Evolutionary conservation across 225 moss, liverwort and hornwort genomes (phyloP), one percentile per base, ranked within the genome.

Genomic region (Takakia lepidozioides): DNA sequence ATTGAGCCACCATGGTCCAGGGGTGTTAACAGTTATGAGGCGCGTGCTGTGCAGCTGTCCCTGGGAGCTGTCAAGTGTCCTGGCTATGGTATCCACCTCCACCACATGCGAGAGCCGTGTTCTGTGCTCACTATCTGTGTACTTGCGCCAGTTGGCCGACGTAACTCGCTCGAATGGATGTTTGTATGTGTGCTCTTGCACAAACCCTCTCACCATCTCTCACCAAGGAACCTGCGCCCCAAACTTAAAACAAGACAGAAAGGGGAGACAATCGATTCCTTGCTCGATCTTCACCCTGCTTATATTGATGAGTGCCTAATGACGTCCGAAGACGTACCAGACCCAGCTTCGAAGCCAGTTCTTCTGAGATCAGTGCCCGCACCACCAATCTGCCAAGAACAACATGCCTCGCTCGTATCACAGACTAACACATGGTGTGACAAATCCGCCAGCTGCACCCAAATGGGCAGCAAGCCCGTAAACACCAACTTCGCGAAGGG

Each of bases 101-200:
- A 87, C 37, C 3, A 92, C 87, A 49, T 92, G 92, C 14, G 92
- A 78, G 22, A 92, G 74, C 49, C 84, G 69, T 7, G 84, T 72
- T 27, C 69, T 87, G 48, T 79, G 87, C 62, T 82, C 84, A 35
- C 71, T 55, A 64, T 87, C 87, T n/a, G 84, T 55, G 48, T 79
- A 92, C 62, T 92, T 92, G 24, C 75, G 71, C 87, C 87, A 92
- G 37, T 92, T 92, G 19, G 92, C 92, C 2, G 82, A 71, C 13
- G 92, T 84, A 19, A 92, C 92, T 52, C 92, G 71, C 67, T 92
- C 92, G 87, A 84, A 92, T 7, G 92, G 92, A 70, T 92, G 92
- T 70, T 61, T 68, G 54, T 74, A 92, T 7, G 80, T 62, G 60
- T 92, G 87, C 64, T 92, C 92, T 70, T 92, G 87, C 45, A 74